A percentile compares a stretch with the other conserved stretches of the same genome.
Evolutionary conservation across 495 filamentous ascomycete genomes (phyloP).

Genomic region (Penicillium waksmanii): DNA sequence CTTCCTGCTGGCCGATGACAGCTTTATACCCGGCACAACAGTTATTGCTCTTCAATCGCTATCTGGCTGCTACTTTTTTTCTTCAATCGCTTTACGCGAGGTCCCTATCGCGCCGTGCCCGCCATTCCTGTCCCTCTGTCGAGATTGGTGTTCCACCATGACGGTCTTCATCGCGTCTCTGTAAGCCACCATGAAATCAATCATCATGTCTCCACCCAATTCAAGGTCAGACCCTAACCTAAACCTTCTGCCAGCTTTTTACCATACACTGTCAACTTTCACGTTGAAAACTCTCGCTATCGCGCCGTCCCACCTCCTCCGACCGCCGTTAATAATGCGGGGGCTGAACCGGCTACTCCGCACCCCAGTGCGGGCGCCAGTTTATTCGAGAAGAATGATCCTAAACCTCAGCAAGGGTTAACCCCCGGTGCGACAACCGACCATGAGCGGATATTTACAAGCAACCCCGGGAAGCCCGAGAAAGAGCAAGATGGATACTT

Average conservation of each 20-base stretch:
- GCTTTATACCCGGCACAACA: conserved; percentile 20
- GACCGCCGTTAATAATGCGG: conserved; percentile 43
- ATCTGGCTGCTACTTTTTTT: conserved; percentile 23
- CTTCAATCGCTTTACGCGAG: conserved; percentile 9
- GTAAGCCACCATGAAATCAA: conserved; percentile 56
- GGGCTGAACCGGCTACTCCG: conserved; percentile 35
- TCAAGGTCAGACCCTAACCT: conserved; percentile 5
- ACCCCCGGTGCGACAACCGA: conserved; percentile 65
- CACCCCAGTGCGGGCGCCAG: conserved; percentile 41
- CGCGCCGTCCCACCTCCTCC: conserved; percentile 27
- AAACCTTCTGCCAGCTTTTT: conserved; percentile 64
- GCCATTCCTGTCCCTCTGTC: conserved; percentile 16
- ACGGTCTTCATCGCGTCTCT: conserved; percentile 84
- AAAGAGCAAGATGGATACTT: conserved; percentile 36
- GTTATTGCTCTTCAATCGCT: conserved; percentile 8
- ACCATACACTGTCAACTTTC: conserved; percentile 86
- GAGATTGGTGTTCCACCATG: conserved; percentile 53
- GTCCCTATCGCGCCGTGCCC: neutral
- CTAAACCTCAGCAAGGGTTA: conserved; percentile 42
- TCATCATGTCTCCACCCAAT: neutral
- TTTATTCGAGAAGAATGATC: conserved; percentile 43
- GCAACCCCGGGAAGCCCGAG: conserved; percentile 37
- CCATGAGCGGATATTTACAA: conserved; percentile 63
- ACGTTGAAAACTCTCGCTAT: conserved; percentile 36
- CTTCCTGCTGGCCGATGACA: conserved; percentile 10